Conservation (phyloP, 1,284 basidiomycete species). For the Papiliotrema nemorosa region DNA sequence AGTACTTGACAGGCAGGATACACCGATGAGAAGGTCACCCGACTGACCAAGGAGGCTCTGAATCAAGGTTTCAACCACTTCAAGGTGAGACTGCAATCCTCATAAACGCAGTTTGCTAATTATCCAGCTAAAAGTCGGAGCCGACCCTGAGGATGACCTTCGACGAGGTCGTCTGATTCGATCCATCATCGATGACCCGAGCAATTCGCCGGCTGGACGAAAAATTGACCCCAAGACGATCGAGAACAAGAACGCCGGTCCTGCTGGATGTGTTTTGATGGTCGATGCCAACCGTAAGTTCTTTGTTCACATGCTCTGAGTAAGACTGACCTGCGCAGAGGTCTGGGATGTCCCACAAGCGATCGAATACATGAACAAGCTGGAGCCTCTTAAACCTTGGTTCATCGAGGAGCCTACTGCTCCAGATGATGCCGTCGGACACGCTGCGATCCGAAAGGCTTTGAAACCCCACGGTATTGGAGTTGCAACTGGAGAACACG, state of each 20-base stretch:
- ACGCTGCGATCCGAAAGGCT: constrained; percentile 54
- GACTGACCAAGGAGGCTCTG: constrained; percentile 80
- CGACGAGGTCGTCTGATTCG: constrained; percentile 83
- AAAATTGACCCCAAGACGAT: constrained; percentile 64
- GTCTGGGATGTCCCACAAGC: constrained; percentile 94
- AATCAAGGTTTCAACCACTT: constrained; percentile 88
- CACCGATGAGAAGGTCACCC: constrained; percentile 82
- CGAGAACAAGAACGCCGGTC: constrained; percentile 86
- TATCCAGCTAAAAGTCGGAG: constrained; percentile 81
- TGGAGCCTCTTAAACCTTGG: constrained; percentile 87
- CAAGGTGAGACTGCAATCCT: constrained; percentile 57
- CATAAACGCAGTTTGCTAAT: background rate
- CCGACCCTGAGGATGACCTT: constrained; percentile 73
- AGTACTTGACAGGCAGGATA: constrained; percentile 55
- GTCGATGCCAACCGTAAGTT: constrained; percentile 83
- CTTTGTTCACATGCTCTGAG: background rate
- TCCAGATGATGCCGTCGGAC: constrained; percentile 71
- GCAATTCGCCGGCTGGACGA: constrained; percentile 47
- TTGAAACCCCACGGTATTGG: constrained; percentile 81
- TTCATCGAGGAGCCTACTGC: constrained; percentile 96
- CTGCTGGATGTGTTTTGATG: constrained; percentile 90
- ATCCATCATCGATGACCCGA: constrained; percentile 86
- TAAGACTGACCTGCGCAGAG: constrained; percentile 26
- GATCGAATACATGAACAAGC: constrained; percentile 80
- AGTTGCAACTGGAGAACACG: constrained; percentile 94